These are phyloP conservation scores for Chaetomiaceae sp. DNA, from an alignment of 2,329 filamentous ascomycete genomes.

Conservation along the genomic window DNA sequence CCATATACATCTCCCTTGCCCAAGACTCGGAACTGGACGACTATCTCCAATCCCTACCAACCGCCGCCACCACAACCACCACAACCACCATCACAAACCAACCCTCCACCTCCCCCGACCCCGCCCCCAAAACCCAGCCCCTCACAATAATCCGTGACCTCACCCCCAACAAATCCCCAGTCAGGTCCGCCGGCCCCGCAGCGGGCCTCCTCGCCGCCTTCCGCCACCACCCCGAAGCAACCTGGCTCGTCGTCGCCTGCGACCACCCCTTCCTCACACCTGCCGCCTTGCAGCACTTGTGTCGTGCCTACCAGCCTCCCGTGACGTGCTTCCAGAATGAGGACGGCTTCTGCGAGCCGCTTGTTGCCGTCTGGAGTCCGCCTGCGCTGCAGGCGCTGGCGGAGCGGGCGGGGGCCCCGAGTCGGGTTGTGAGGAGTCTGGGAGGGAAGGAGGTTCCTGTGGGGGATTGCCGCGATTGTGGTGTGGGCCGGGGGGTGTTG, in stretches of 20 bases:
- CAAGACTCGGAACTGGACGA: conserved; percentile 8
- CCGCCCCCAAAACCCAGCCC: background rate
- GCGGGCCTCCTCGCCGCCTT: conserved; percentile 33
- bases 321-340: conserved; percentile 35
- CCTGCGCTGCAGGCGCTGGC: conserved; percentile 28
- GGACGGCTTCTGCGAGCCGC: conserved; percentile 32
- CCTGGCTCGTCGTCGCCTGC: conserved; percentile 34
- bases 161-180: background rate
- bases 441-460: conserved; percentile 8
- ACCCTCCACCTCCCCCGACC: too few relatives aligned
- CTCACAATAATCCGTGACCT: background rate
- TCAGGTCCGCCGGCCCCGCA: conserved; percentile 17
- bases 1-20: conserved; percentile 10
- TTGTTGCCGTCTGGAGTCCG: conserved; percentile 35
- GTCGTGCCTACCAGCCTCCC: conserved; percentile 23
- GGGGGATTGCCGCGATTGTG: too few relatives aligned
- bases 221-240: conserved; percentile 22
- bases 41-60: conserved; percentile 3
- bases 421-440: conserved; percentile 6
- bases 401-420: conserved; percentile 16
- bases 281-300: conserved; percentile 28
- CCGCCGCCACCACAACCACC: background rate
- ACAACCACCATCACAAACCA: background rate
- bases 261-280: conserved; percentile 33
- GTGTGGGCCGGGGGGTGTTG: background rate